These are phyloP conservation scores for Wallemia mellicola DNA, from an alignment of 1,284 basidiomycete species.

Conservation along the genomic window DNA sequence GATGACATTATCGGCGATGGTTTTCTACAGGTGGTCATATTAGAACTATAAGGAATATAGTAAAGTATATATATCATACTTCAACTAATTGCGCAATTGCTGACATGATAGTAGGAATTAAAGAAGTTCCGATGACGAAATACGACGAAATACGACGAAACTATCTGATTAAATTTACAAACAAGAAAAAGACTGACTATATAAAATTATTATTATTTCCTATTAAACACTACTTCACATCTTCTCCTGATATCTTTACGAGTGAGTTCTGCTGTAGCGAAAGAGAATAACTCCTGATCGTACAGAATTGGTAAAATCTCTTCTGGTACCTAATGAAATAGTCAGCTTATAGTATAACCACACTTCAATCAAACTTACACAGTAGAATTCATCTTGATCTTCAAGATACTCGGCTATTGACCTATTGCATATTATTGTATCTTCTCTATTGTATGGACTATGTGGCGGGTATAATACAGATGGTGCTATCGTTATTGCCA, in stretches of 20 bases:
- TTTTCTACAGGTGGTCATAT: conserved; percentile 15
- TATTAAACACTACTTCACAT: neutral
- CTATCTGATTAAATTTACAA: too few species aligned
- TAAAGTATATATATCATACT: neutral
- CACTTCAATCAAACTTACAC: conserved; percentile 19
- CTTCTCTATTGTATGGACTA: conserved; percentile 61
- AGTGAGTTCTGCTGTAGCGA: neutral
- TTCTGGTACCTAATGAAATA: conserved; percentile 21
- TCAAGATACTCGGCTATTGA: conserved; percentile 63
- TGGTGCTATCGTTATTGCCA: conserved; percentile 92
- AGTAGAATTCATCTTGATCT: conserved; percentile 77
- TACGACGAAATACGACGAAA: too few species aligned
- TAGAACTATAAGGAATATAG: neutral
- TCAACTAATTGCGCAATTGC: neutral
- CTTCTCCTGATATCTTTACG: neutral
- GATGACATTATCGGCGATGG: conserved; percentile 28
- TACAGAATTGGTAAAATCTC: conserved; percentile 53
- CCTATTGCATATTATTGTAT: conserved; percentile 68
- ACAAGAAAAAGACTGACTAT: too few species aligned
- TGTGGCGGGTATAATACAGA: conserved; percentile 71
- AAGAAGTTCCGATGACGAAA: too few species aligned
- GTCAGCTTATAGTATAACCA: conserved; percentile 1
- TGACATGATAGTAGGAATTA: too few species aligned
- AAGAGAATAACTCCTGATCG: conserved; percentile 49
- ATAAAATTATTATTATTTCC: too few species aligned